phyloP scores from a whole-genome alignment of 1,284 basidiomycete species.

The Ustilago curta region DNA sequence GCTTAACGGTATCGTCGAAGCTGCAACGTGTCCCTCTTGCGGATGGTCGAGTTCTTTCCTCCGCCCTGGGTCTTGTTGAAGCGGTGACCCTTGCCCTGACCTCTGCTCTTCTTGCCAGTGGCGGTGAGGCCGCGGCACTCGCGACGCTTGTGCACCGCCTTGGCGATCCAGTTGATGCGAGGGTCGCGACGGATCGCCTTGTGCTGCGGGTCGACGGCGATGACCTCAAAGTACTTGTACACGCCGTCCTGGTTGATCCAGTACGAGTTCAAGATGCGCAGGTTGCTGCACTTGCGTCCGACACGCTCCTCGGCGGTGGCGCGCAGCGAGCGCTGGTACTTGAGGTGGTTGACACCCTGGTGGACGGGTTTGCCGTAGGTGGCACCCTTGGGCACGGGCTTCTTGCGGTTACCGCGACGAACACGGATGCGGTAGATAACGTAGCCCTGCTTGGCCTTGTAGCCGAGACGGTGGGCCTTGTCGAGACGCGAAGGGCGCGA shows the following conservation, averaged over 20 bases:
- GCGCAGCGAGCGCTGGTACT: conserved; percentile 93
- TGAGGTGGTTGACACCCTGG: conserved; percentile 99
- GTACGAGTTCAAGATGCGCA: conserved; percentile 93
- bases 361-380: conserved; percentile 99
- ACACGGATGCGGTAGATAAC: conserved; percentile 98
- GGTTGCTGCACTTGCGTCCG: conserved; percentile 92
- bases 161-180: conserved; percentile 98
- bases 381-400: conserved; percentile 94
- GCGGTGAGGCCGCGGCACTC: conserved; percentile 97
- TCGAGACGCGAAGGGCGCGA: conserved; percentile 97
- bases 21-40: conserved; percentile 87
- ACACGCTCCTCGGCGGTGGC: conserved; percentile 98
- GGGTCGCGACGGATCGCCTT: conserved; percentile 92
- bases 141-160: conserved; percentile 98
- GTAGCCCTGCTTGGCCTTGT: conserved; percentile 99
- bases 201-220: conserved; percentile 93
- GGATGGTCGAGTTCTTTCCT: conserved; percentile 88
- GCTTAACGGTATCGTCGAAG: conserved; percentile 93
- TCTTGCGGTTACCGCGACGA: conserved; percentile 98
- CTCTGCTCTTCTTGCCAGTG: conserved; percentile 82
- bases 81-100: conserved; percentile 86
- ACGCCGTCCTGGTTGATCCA: conserved; percentile 99
- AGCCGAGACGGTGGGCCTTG: conserved; percentile 97
- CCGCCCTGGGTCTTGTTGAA: conserved; percentile 84
- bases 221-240: conserved; percentile 99